Conservation (phyloP, 441 rosid genomes). For the Euphorbia schlechtendalii region DNA sequence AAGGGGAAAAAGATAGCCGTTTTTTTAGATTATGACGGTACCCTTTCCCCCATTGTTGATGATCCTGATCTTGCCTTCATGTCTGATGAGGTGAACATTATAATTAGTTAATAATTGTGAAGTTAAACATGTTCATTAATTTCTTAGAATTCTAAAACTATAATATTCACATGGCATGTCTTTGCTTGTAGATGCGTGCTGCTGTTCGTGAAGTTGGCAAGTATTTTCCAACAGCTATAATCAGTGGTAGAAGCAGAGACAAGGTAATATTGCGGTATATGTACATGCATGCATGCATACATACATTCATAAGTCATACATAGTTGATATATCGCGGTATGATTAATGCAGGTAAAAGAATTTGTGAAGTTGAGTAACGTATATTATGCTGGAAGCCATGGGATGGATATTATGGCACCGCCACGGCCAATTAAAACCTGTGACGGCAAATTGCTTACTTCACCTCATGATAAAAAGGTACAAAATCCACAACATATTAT, state of each 20-base stretch:
- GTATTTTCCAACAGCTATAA: conserved; percentile 85
- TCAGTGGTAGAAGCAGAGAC: conserved; percentile 91
- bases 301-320: no score
- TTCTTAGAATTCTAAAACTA: background rate
- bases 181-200: conserved; percentile 59
- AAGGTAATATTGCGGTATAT: no score
- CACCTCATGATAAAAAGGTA: conserved; percentile 54
- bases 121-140: background rate
- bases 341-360: no score
- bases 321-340: no score
- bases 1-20: conserved; percentile 76
- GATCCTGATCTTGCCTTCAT: conserved; percentile 83
- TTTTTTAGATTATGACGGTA: conserved; percentile 93
- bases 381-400: conserved; percentile 91
- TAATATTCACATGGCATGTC: background rate
- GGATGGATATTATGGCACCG: conserved; percentile 83
- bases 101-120: background rate
- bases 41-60: conserved; percentile 93
- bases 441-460: conserved; percentile 27
- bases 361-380: conserved; percentile 71
- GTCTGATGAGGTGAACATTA: conserved; percentile 56
- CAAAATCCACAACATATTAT: background rate
- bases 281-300: no score
- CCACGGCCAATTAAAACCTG: conserved; percentile 39
- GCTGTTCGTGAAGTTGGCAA: conserved; percentile 63